phyloP scores from a whole-genome alignment of 306 rosid species.

The Inga leiocalycina region DNA sequence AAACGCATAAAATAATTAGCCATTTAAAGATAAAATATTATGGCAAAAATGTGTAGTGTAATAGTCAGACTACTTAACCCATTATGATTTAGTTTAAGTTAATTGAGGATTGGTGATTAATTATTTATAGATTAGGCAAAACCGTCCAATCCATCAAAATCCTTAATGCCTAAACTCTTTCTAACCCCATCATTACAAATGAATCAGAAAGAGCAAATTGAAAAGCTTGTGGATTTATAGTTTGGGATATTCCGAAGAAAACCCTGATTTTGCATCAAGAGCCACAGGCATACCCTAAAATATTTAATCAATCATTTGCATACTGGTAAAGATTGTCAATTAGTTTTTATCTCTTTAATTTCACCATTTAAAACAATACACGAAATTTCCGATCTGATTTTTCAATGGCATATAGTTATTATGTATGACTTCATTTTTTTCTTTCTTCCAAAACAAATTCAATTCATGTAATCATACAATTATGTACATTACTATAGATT shows the following conservation, averaged over 20 bases:
- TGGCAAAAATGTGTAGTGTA: constrained; percentile 25
- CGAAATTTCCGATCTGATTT: not conserved
- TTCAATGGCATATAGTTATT: not conserved
- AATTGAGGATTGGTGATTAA: not conserved
- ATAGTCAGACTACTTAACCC: constrained; percentile 41
- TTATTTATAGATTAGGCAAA: constrained; percentile 41
- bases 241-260: not conserved
- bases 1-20: constrained; percentile 38
- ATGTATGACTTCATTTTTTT: not conserved
- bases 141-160: constrained; percentile 34
- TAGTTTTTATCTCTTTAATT: too few species aligned
- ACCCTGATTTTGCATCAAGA: not conserved
- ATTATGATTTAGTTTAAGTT: constrained; percentile 45
- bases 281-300: not conserved
- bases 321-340: not conserved
- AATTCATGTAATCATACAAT: not conserved
- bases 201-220: not conserved
- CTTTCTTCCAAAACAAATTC: not conserved
- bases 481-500: too few species aligned
- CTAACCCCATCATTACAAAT: constrained; percentile 16
- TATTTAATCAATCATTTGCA: not conserved
- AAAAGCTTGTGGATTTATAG: not conserved
- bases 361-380: not conserved
- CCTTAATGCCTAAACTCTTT: not conserved
- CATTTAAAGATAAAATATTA: constrained; percentile 18